phyloP scores from a whole-genome alignment of 2,329 filamentous ascomycete species.

The Polychaeton citri region DNA sequence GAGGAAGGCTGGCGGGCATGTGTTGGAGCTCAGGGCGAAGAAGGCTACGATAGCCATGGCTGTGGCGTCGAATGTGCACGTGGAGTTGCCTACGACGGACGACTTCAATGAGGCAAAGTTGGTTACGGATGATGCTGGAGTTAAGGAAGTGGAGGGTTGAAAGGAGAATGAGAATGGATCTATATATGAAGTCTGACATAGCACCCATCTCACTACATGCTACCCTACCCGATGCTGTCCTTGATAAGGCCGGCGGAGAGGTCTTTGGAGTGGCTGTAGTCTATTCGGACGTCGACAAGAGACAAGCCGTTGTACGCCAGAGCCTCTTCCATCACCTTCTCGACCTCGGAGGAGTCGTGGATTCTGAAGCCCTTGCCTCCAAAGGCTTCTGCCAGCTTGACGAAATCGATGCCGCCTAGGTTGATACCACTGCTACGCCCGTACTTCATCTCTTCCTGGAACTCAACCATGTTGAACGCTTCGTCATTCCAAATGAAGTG shows the following conservation, averaged over 20 bases:
- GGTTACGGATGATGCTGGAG: conserved; percentile 21
- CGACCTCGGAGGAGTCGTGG: conserved; percentile 25
- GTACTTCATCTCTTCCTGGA: conserved; percentile 39
- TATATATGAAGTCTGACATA: background rate
- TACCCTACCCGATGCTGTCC: conserved; percentile 17
- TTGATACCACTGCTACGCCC: conserved; percentile 31
- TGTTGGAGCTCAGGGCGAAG: conserved; percentile 23
- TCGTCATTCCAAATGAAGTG: conserved; percentile 40
- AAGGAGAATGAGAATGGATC: background rate
- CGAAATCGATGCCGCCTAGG: conserved; percentile 35
- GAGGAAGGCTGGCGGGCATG: conserved; percentile 26
- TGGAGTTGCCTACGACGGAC: conserved; percentile 26
- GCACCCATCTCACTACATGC: background rate
- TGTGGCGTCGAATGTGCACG: conserved; percentile 24
- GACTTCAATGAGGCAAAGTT: conserved; percentile 25
- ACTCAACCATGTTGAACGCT: conserved; percentile 39
- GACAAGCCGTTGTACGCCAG: conserved; percentile 29
- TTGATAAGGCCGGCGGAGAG: conserved; percentile 28
- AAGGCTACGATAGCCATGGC: conserved; percentile 24
- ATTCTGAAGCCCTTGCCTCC: conserved; percentile 34
- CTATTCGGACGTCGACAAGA: conserved; percentile 35
- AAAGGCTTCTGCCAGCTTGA: conserved; percentile 34
- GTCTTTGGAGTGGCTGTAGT: conserved; percentile 30
- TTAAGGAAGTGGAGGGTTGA: conserved; percentile 25
- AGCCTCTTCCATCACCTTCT: conserved; percentile 31